Base-by-base conservation (phyloP, 495 filamentous ascomycete genomes). In the Aspergillus homomorphus region DNA sequence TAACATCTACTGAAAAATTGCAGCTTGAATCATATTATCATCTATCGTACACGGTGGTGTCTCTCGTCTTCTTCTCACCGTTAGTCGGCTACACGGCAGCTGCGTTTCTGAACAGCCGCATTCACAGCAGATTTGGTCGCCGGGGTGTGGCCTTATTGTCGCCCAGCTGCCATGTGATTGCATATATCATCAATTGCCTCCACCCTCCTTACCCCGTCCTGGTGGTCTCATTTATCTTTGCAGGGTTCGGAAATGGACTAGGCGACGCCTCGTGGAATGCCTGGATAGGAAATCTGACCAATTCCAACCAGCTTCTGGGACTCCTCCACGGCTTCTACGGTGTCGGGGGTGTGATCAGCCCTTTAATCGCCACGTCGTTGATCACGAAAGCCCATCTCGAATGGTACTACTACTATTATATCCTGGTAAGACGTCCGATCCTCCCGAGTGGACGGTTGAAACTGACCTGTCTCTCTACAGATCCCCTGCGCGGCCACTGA, bases 71-170 rank as follows among this genome's bases (percentile, higher is more conserved):
- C 67, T 75, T 88, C 22, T 83, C 83, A 5, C 83, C 85, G 0
- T 70, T 87, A 41, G 77, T 74, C 9, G 85, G 85, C 18, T 88
- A 87, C 68, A 80, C 77, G 6, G 53, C 73, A 4, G 77, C 83
- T 1, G 82, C 85, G 0, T 66, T 84, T 5, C 70, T 84, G n/a
- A 85, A 84, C 62, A 83, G 84, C 62, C 62, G 66, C 3, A 73
- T 88, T 53, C 84, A 88, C 67, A 63, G 74, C 46, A 69, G 69
- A 26, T 72, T 87, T 53, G 91, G 91, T 16, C 90, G 91, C 48
- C 84, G 85, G 0, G 91, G 91, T 14, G 81, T 93, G 2, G 89
- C 89, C 28, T 54, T 88, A 46, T 71, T 93, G 16, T 84, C 74
- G 1, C 87, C 90, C 0, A 53, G 69, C 1, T 87, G 81, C 68